Evolutionary conservation across 495 filamentous ascomycete species (phyloP).

Genomic region (Hypoxylon cercidicola): DNA sequence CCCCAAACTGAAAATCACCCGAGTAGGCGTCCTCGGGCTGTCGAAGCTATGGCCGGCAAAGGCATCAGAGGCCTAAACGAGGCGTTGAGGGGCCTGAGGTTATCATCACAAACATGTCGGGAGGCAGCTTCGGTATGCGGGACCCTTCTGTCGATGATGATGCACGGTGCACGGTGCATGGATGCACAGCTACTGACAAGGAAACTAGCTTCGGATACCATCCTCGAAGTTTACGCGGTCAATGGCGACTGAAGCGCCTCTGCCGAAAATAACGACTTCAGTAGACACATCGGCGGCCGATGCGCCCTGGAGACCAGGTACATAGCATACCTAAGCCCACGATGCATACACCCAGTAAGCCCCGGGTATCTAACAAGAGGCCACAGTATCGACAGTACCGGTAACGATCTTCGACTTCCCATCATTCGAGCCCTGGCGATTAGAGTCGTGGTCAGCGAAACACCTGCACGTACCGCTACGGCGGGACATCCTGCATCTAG

Average conservation of each 20-base stretch:
- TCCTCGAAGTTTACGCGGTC: conserved; percentile 61
- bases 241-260: conserved; percentile 79
- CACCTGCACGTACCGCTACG: conserved; percentile 88
- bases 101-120: conserved; percentile 54
- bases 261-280: conserved; percentile 57
- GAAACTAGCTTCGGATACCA: conserved; percentile 37
- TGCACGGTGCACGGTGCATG: background rate
- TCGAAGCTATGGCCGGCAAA: conserved; percentile 54
- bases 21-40: background rate
- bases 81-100: conserved; percentile 55
- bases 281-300: conserved; percentile 21
- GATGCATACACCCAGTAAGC: no score
- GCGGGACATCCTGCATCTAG: conserved; percentile 91
- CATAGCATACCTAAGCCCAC: conserved; percentile 7
- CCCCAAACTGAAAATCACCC: no score
- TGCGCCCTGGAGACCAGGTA: conserved; percentile 44
- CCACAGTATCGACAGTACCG: conserved; percentile 69
- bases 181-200: conserved; percentile 6
- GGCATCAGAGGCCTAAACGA: conserved; percentile 58
- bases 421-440: conserved; percentile 81
- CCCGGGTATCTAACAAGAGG: no score
- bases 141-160: no score
- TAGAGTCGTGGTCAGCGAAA: conserved; percentile 80
- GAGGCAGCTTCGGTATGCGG: conserved; percentile 44
- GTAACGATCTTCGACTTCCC: conserved; percentile 93